phyloP scores from a whole-genome alignment of 1,284 basidiomycete species.

The Ustilago crameri region DNA sequence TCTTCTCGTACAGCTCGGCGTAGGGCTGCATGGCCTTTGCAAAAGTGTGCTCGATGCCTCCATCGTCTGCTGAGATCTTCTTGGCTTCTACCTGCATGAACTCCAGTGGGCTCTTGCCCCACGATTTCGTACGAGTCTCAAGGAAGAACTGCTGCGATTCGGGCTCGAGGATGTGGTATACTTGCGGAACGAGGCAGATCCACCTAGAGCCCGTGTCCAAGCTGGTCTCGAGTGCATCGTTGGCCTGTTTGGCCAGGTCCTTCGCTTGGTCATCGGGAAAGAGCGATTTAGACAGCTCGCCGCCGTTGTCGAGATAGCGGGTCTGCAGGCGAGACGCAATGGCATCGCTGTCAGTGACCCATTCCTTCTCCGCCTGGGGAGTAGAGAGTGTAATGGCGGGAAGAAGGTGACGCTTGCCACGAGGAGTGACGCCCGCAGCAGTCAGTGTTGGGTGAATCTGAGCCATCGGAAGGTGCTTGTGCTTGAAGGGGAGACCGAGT shows the following conservation, averaged over 20 bases:
- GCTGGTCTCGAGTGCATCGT: not conserved
- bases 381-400: conserved; percentile 31
- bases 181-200: conserved; percentile 15
- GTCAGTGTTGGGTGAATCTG: conserved; percentile 10
- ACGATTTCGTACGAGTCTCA: conserved; percentile 6
- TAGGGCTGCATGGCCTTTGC: conserved; percentile 22
- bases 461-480: conserved; percentile 15
- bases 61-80: conserved; percentile 10
- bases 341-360: conserved; percentile 23
- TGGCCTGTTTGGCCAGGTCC: not conserved
- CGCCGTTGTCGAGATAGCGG: conserved; percentile 20
- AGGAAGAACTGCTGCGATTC: conserved; percentile 24
- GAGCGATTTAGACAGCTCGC: conserved; percentile 14
- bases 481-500: conserved; percentile 29
- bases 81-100: conserved; percentile 20
- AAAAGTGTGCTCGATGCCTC: conserved; percentile 13
- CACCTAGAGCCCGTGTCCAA: conserved; percentile 12
- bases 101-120: conserved; percentile 24
- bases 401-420: not conserved
- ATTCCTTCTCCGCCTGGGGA: conserved; percentile 3
- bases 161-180: conserved; percentile 30
- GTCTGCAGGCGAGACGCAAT: conserved; percentile 24
- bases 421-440: conserved; percentile 1
- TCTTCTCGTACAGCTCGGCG: conserved; percentile 20
- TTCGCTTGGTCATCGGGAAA: conserved; percentile 16